Evolutionary conservation across 2,329 filamentous ascomycete species (phyloP), one percentile per base, ranked within the genome.

Genomic region (Mariannaea elegans): DNA sequence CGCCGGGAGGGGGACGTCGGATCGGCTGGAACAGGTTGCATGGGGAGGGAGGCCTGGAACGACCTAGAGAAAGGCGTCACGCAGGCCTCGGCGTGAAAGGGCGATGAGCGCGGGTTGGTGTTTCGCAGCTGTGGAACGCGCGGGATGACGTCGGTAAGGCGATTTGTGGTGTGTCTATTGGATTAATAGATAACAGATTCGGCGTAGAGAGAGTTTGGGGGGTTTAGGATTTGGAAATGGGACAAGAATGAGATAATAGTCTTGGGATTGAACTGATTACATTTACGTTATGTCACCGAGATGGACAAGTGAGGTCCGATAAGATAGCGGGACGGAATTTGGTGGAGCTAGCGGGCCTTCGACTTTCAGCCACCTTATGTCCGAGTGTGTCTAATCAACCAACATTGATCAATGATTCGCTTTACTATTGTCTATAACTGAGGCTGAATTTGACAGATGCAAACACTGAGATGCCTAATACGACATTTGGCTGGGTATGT

Each of bases 1-100:
- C 78, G 76, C 66, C 75, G 76, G 60, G 76, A 76, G 51, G 76
- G 70, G 56, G 71, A 73, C 45, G 58, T 65, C 36, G 71, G 61
- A 53, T 72, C 70, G 62, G 68, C 64, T 44, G 70, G 57, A 62
- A 65, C 70, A 61, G 73, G 64, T 71, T 73, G 73, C 76, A 78
- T 78, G 70, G 67, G 42, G 55, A 54, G 14, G 56, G 47, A 72
- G 67, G 68, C 68, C 65, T 65, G 68, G 65, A 63, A 71, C 69
- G 70, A 66, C 69, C 61, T 62, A 60, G 41, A 24, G 51, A 52
- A 66, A 69, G 69, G 68, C 67, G 68, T 67, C 67, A 48, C 62
- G 56, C 67, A 69, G 65, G 68, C 65, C 68, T 71, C 68, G 62
- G 68, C 32, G 44, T 63, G 59, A 59, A 61, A 56, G 56, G 53